Evolutionary conservation across 139 green algal species (phyloP).

Genomic region (Bryopsis sp.): DNA sequence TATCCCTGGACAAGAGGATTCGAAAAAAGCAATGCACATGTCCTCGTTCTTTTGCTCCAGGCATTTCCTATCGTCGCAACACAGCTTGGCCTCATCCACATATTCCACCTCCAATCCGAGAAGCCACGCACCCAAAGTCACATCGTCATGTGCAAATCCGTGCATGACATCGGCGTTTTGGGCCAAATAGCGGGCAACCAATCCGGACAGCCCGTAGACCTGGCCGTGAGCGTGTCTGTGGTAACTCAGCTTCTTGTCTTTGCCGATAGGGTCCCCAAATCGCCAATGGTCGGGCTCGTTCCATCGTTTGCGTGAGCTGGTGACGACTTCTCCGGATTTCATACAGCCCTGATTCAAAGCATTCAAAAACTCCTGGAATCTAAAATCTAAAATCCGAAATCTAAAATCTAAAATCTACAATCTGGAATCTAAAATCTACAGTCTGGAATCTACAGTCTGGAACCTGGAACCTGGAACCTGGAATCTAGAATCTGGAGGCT

Average conservation of each 20-base stretch:
- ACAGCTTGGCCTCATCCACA: slow-evolving; percentile 53
- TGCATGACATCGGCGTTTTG: slow-evolving; percentile 48
- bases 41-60: slow-evolving; percentile 17
- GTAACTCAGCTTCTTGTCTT: slow-evolving; percentile 38
- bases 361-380: neutral
- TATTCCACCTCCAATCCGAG: slow-evolving; percentile 55
- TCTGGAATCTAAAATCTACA: no score
- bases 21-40: slow-evolving; percentile 6
- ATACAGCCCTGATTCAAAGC: slow-evolving; percentile 44
- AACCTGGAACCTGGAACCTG: no score
- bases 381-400: no score
- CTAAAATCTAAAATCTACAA: no score
- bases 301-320: slow-evolving; percentile 42
- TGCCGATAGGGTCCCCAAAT: slow-evolving; percentile 40
- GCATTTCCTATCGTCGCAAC: slow-evolving; percentile 38
- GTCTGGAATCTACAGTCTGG: no score
- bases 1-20: slow-evolving; percentile 4
- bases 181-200: slow-evolving; percentile 44
- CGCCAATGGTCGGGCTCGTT: slow-evolving; percentile 49
- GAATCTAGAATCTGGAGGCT: no score
- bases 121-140: slow-evolving; percentile 61
- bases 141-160: slow-evolving; percentile 59
- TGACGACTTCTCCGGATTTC: slow-evolving; percentile 54
- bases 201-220: slow-evolving; percentile 42
- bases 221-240: slow-evolving; percentile 40